These are phyloP conservation scores for Phyllosticta ampelicida DNA, from an alignment of 2,329 filamentous ascomycete species.

Conservation along the genomic window DNA sequence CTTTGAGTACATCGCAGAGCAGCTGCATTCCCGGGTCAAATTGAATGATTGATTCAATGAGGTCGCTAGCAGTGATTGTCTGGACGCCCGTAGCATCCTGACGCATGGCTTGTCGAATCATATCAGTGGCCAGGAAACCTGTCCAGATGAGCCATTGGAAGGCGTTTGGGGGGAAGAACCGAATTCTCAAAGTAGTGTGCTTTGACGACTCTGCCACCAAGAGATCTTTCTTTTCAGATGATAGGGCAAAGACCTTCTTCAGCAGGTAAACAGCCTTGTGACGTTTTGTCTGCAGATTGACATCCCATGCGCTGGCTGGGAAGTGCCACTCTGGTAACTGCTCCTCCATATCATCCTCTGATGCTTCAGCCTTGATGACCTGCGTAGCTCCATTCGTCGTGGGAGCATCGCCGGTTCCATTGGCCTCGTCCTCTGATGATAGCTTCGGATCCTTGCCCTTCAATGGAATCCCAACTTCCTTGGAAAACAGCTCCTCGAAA, in stretches of 20 bases:
- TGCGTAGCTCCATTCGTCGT: constrained; percentile 2
- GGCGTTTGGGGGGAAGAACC: constrained; percentile 39
- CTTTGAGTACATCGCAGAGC: constrained; percentile 52
- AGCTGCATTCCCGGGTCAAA: constrained; percentile 60
- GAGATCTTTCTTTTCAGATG: constrained; percentile 12
- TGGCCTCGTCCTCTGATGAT: neutral
- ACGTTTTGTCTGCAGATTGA: constrained; percentile 49
- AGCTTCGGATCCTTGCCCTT: neutral
- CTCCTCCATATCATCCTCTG: constrained; percentile 1
- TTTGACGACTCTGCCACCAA: constrained; percentile 23
- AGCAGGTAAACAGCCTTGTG: constrained; percentile 51
- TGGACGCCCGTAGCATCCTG: constrained; percentile 27
- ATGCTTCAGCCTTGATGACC: constrained; percentile 2
- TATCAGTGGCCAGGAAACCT: constrained; percentile 36
- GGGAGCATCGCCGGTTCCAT: neutral
- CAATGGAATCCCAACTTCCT: constrained; percentile 27
- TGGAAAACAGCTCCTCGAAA: constrained; percentile 33
- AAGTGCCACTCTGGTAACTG: constrained; percentile 39
- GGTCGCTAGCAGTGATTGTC: constrained; percentile 46
- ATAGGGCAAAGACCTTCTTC: constrained; percentile 36
- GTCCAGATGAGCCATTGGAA: constrained; percentile 52
- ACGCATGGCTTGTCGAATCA: constrained; percentile 32
- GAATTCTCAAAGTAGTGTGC: constrained; percentile 5
- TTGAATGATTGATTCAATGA: constrained; percentile 51
- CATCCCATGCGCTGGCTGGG: constrained; percentile 19